These are phyloP conservation scores for Bonia amplexicaulis DNA, from an alignment of 176 grass and related monocot species.

Conservation along the genomic window DNA sequence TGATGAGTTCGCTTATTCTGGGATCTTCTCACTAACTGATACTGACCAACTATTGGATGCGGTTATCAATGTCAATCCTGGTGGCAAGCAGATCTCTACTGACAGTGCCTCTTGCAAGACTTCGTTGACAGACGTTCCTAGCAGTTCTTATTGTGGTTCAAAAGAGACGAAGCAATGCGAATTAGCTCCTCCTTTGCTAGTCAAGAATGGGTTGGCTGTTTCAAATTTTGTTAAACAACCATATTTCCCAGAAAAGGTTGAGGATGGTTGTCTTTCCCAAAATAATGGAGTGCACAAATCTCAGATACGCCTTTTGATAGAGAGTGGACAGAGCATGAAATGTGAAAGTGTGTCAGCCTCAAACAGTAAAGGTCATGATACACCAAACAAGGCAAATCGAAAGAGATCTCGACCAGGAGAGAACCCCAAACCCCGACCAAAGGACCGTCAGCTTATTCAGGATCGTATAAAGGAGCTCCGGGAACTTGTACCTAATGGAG, in stretches of 20 bases:
- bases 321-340: constrained; percentile 58
- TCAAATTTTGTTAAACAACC: constrained; percentile 56
- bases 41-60: constrained; percentile 80
- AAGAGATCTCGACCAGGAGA: constrained; percentile 82
- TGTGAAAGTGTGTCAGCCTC: constrained; percentile 59
- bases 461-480: constrained; percentile 87
- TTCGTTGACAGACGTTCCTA: constrained; percentile 54
- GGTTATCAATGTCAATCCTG: constrained; percentile 56
- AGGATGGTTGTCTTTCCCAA: constrained; percentile 40
- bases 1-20: constrained; percentile 51
- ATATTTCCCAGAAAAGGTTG: constrained; percentile 40
- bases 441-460: constrained; percentile 83
- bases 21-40: constrained; percentile 49
- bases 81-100: constrained; percentile 51
- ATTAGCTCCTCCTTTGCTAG: constrained; percentile 27
- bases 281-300: constrained; percentile 58
- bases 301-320: constrained; percentile 67
- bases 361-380: constrained; percentile 61
- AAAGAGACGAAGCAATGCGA: constrained; percentile 37
- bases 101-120: constrained; percentile 59
- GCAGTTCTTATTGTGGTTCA: constrained; percentile 45
- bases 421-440: constrained; percentile 64
- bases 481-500: constrained; percentile 80
- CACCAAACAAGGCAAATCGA: constrained; percentile 49
- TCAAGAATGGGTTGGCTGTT: constrained; percentile 55